A percentile compares a stretch with the other conserved stretches of the same genome.
Evolutionary conservation across 2,329 filamentous ascomycete species (phyloP).

Genomic region (Botrytis sinoallii): DNA sequence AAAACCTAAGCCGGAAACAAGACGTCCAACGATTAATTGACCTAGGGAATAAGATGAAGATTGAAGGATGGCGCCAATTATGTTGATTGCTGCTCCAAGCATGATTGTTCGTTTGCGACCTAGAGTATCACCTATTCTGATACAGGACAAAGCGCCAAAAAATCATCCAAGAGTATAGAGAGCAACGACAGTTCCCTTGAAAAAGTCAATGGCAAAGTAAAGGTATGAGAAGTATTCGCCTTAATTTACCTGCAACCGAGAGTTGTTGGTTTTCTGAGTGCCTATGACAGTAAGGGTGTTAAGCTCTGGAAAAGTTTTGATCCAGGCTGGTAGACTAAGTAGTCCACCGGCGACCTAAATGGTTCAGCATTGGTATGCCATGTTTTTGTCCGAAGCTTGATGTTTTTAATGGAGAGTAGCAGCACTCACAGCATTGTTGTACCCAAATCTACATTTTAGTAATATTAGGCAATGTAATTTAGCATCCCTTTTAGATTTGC

Average conservation of each 20-base stretch:
- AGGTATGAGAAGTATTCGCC: not conserved
- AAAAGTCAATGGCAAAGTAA: not conserved
- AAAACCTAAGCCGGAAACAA: constrained; percentile 50
- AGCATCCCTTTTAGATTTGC: not conserved
- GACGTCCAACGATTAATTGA: constrained; percentile 52
- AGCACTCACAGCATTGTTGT: constrained; percentile 40
- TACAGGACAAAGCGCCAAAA: constrained; percentile 42
- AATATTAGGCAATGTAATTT: not conserved
- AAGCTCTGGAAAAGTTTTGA: constrained; percentile 19
- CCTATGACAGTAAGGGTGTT: constrained; percentile 13
- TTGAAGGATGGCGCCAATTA: constrained; percentile 51
- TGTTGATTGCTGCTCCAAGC: constrained; percentile 54
- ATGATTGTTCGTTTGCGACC: constrained; percentile 57
- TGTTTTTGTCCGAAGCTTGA: not conserved
- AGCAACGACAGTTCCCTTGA: constrained; percentile 19
- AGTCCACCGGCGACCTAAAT: constrained; percentile 46
- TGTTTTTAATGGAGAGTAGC: not conserved
- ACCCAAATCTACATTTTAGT: constrained; percentile 42
- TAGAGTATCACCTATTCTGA: constrained; percentile 48
- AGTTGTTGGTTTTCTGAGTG: constrained; percentile 10
- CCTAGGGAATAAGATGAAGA: constrained; percentile 44
- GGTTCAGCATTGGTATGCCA: not conserved
- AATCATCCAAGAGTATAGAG: constrained; percentile 46
- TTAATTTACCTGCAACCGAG: constrained; percentile 7
- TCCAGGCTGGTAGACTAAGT: constrained; percentile 36